These are phyloP conservation scores for Trifolium fragiferum DNA, from an alignment of 306 rosid genomes.

Conservation along the genomic window DNA sequence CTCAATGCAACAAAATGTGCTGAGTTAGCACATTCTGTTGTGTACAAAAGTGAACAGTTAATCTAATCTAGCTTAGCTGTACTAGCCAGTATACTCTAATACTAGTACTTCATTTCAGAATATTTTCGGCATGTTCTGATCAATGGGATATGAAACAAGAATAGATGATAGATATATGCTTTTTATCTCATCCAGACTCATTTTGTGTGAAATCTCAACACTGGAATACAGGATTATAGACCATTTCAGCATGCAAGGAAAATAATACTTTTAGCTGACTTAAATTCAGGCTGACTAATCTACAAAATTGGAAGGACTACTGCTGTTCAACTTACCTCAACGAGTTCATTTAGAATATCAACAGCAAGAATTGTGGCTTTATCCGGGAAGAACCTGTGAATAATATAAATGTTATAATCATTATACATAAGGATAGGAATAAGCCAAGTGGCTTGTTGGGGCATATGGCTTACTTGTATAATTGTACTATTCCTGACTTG, in stretches of 20 bases:
- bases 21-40: background rate
- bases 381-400: slow-evolving; percentile 90
- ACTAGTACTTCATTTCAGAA: slow-evolving; percentile 7
- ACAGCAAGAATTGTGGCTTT: slow-evolving; percentile 72
- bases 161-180: slow-evolving; percentile 28
- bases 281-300: background rate
- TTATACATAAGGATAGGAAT: background rate
- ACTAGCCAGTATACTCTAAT: background rate
- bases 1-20: background rate
- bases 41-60: background rate
- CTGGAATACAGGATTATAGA: slow-evolving; percentile 22
- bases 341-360: slow-evolving; percentile 74
- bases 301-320: slow-evolving; percentile 21
- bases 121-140: background rate
- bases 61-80: background rate
- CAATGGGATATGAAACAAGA: slow-evolving; percentile 21
- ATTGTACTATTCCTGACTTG: background rate
- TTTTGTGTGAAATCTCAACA: slow-evolving; percentile 17
- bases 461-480: background rate
- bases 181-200: slow-evolving; percentile 10
- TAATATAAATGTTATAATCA: slow-evolving; percentile 33
- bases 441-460: background rate
- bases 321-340: slow-evolving; percentile 60
- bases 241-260: slow-evolving; percentile 6
- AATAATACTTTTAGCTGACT: slow-evolving; percentile 11